Percentiles rank a stretch among this genome's conserved stretches.
Conservation (phyloP, 1,284 basidiomycete species). For the Leccinum subrobustum region DNA sequence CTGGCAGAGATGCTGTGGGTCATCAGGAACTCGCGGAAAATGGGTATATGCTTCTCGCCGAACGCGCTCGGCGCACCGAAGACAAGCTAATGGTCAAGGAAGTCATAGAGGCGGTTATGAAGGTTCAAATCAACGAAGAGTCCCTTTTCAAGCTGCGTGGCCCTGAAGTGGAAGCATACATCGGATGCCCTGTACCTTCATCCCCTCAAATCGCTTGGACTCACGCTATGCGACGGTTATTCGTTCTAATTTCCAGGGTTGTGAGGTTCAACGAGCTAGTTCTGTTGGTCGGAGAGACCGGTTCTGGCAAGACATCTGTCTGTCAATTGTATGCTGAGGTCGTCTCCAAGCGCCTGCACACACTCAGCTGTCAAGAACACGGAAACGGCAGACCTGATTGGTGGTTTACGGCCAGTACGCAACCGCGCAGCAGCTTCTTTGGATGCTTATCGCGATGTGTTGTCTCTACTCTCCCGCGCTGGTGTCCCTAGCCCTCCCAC, state of each 20-base stretch:
- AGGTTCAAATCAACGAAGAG: slow-evolving; percentile 78
- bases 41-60: slow-evolving; percentile 97
- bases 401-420: slow-evolving; percentile 88
- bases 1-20: slow-evolving; percentile 81
- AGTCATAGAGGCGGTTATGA: slow-evolving; percentile 90
- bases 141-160: slow-evolving; percentile 66
- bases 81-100: slow-evolving; percentile 91
- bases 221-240: slow-evolving; percentile 87
- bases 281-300: slow-evolving; percentile 97
- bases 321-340: slow-evolving; percentile 87
- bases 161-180: slow-evolving; percentile 45
- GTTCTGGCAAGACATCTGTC: slow-evolving; percentile 96
- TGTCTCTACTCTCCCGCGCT: slow-evolving; percentile 39
- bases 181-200: slow-evolving; percentile 57
- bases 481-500: slow-evolving; percentile 36
- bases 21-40: slow-evolving; percentile 95
- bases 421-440: slow-evolving; percentile 60
- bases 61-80: slow-evolving; percentile 82
- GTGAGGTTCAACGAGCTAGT: slow-evolving; percentile 93
- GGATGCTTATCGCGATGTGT: slow-evolving; percentile 45
- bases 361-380: slow-evolving; percentile 98
- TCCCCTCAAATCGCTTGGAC: slow-evolving; percentile 82
- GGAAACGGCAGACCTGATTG: slow-evolving; percentile 96
- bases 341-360: slow-evolving; percentile 61
- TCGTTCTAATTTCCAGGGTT: slow-evolving; percentile 81